Evolutionary conservation across 2,329 filamentous ascomycete species (phyloP), one percentile per base, ranked within the genome.

Genomic region (Colletotrichum kahawae): DNA sequence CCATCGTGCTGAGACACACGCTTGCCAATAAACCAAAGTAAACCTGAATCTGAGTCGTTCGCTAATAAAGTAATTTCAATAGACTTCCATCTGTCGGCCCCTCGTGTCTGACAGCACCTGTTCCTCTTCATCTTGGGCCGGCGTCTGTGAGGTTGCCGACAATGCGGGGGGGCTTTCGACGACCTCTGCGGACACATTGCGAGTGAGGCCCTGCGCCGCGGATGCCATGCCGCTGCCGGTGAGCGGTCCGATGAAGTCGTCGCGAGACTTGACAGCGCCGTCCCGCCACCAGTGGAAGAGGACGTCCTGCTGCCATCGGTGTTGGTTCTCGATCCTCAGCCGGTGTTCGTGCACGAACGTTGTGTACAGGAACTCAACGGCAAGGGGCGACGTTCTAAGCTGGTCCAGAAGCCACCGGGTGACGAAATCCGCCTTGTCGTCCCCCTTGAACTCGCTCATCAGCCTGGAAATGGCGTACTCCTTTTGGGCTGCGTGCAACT

Each of bases 351-450:
- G 18, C 14, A 81, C 78, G 66, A 85, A 86, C 7, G 83, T 81
- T 12, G 82, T 78, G 74, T 87, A 85, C 9, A 90, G 82, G 4
- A 87, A 78, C 70, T 86, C 81, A 2, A 82, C 87, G 74, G 88
- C 85, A 70, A 90, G 78, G 0, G 87, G 82, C 4, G 87, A 88
- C 16, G 83, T 81, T 43, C 88, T 85, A 54, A 91, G 82, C 56
- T 87, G 85, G 63, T 90, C 87, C 14, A 91, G 83, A 4, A 91
- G 81, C 89, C 90, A 91, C 54, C 87, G 83, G 77, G 87, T 87
- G 78, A 91, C 85, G 71, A 85, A 89, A 65, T 89, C 86, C 2
- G 80, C 81, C 76, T 85, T 87, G 77, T 84, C 83, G 4, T 83
- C 84, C 4, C 79, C 78, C 13, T 82, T 78, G 4, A 81, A 78